Evolutionary conservation across 2,329 filamentous ascomycete genomes (phyloP).

Genomic region (Plenodomus biglobosus): DNA sequence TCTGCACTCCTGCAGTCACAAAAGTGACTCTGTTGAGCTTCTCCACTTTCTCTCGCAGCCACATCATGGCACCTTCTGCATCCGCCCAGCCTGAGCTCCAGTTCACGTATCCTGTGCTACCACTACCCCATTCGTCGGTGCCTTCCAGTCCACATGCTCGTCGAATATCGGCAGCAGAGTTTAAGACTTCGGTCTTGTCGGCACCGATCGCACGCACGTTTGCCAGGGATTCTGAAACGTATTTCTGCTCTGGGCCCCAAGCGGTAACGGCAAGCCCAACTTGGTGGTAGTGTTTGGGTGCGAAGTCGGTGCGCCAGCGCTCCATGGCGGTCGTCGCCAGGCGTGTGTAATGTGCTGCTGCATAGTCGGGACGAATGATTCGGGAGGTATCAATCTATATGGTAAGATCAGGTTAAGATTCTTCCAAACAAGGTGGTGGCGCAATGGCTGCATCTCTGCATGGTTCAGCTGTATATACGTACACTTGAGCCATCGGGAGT

Average conservation of each 20-base stretch:
- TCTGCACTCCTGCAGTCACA: constrained; percentile 52
- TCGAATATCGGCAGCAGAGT: constrained; percentile 43
- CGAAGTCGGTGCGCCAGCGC: constrained; percentile 67
- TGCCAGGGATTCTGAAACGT: constrained; percentile 41
- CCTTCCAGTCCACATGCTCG: constrained; percentile 49
- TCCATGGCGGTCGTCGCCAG: constrained; percentile 72
- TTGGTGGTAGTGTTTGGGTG: constrained; percentile 69
- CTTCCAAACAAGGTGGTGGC: no score
- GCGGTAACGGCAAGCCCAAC: constrained; percentile 67
- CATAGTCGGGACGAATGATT: constrained; percentile 75
- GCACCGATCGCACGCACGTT: constrained; percentile 38
- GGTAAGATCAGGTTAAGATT: constrained; percentile 1
- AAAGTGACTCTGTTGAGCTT: constrained; percentile 57
- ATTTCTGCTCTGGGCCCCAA: constrained; percentile 50
- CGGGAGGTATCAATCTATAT: constrained; percentile 59
- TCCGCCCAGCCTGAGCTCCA: constrained; percentile 77
- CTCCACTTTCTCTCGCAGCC: constrained; percentile 59
- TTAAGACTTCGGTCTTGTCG: constrained; percentile 47
- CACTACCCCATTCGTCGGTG: constrained; percentile 42
- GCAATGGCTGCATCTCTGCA: no score
- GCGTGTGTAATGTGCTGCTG: constrained; percentile 72
- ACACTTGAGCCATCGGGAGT: constrained; percentile 60
- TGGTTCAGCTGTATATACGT: constrained; percentile 13
- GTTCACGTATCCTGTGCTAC: constrained; percentile 73
- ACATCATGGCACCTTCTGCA: constrained; percentile 69